These are phyloP conservation scores for Colletotrichum limetticola DNA, from an alignment of 2,329 filamentous ascomycete species.

Conservation along the genomic window DNA sequence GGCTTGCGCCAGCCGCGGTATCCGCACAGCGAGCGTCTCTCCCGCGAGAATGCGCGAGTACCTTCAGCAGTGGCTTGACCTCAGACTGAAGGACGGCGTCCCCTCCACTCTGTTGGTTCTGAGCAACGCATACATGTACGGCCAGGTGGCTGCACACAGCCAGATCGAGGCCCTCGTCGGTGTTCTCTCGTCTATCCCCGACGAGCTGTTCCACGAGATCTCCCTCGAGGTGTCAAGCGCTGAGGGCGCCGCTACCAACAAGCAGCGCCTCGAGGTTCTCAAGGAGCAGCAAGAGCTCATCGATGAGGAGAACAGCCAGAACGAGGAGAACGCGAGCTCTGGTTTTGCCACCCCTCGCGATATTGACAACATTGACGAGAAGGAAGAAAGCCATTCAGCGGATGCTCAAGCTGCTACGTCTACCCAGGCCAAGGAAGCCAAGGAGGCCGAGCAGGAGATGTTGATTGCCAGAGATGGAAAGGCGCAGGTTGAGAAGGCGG, in stretches of 20 bases:
- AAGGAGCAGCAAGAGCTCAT: constrained; percentile 99
- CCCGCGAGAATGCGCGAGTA: constrained; percentile 90
- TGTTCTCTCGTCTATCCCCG: constrained; percentile 92
- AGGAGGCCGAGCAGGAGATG: constrained; percentile 53
- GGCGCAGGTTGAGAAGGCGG: constrained; percentile 42
- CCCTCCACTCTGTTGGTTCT: constrained; percentile 95
- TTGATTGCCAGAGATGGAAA: constrained; percentile 43
- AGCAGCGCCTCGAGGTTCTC: constrained; percentile 96
- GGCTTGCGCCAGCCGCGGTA: constrained; percentile 90
- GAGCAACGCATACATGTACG: constrained; percentile 98
- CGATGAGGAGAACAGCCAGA: constrained; percentile 95
- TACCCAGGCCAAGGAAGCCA: constrained; percentile 46
- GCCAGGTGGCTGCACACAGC: constrained; percentile 86
- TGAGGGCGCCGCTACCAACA: constrained; percentile 97
- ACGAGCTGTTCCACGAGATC: constrained; percentile 99
- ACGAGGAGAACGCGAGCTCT: constrained; percentile 80
- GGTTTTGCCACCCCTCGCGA: constrained; percentile 84
- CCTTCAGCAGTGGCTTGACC: constrained; percentile 91
- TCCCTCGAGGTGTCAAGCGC: constrained; percentile 97
- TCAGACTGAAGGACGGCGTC: constrained; percentile 93
- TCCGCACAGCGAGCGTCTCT: constrained; percentile 91
- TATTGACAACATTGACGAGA: constrained; percentile 92
- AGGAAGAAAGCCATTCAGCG: constrained; percentile 75
- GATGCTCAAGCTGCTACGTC: constrained; percentile 54
- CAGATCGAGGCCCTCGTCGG: constrained; percentile 95